Evolutionary conservation across 2,329 filamentous ascomycete species (phyloP), one percentile per base, ranked within the genome.

Genomic region (Epichloe festucae): DNA sequence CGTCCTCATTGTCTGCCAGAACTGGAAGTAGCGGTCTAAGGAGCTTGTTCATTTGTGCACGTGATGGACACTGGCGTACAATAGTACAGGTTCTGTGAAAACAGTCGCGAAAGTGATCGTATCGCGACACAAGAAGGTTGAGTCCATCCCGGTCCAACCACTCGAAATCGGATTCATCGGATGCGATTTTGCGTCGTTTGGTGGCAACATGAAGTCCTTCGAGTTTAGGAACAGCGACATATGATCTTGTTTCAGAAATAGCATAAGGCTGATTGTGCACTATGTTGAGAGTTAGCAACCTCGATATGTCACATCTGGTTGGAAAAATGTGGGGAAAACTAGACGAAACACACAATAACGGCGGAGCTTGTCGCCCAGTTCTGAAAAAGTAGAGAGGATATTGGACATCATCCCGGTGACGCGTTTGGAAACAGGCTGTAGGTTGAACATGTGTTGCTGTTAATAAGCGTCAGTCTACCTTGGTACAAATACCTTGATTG

Each of bases 331-430:
- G 5, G 10, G 10, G 1, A 38, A 40, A 36, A 14, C 1, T 46
- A 27, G 41, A 17, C 14, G 5, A 2, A 15, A 44, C 61, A 10
- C 54, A 65, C 63, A 49, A 38, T 60, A 54, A 51, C 54, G 60
- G 43, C 55, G 51, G 36, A 65, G 47, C 50, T 47, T 59, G 31
- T 60, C 60, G 21, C 62, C 54, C n/a, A 65, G 39, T 50, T 58
- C 58, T 38, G 61, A 54, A 23, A 65, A 48, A 35, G 59, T 61
- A 31, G 59, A 55, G 43, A 56, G 55, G 50, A 65, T 46, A 43
- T 51, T 57, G 44, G 58, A 55, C 56, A 65, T 64, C 61, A 65
- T 65, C 60, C 58, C 58, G 58, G 57, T 51, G 49, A 63, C 47
- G 53, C 55, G 57, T 56, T 54, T 54, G 52, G 57, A 44, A 31